Conservation (phyloP, 2,329 filamentous ascomycete genomes). For the Claviceps sp. region DNA sequence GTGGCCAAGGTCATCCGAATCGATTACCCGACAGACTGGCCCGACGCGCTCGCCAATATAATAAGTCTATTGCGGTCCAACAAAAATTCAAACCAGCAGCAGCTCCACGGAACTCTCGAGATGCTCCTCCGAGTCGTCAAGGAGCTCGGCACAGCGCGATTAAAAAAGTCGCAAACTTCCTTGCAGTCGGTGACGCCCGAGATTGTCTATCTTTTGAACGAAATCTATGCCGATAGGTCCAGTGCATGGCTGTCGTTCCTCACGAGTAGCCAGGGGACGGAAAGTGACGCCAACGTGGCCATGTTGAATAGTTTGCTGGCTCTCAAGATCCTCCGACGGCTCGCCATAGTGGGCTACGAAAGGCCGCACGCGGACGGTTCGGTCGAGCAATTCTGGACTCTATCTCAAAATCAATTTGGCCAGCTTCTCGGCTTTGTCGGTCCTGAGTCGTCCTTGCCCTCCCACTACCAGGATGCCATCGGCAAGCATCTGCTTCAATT, state of each 20-base stretch:
- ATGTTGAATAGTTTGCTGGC: slow-evolving; percentile 67
- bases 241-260: slow-evolving; percentile 53
- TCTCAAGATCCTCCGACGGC: slow-evolving; percentile 66
- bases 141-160: slow-evolving; percentile 68
- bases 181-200: slow-evolving; percentile 71
- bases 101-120: slow-evolving; percentile 59
- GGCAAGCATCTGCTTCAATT: slow-evolving; percentile 83
- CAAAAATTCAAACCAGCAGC: slow-evolving; percentile 42
- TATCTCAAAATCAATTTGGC: slow-evolving; percentile 67
- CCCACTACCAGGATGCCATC: slow-evolving; percentile 46
- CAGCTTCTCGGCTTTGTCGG: slow-evolving; percentile 54
- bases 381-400: slow-evolving; percentile 66
- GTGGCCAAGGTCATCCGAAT: slow-evolving; percentile 78
- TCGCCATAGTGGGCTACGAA: slow-evolving; percentile 73
- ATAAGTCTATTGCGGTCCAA: slow-evolving; percentile 47
- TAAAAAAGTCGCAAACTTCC: slow-evolving; percentile 61
- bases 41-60: slow-evolving; percentile 44
- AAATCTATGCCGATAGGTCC: slow-evolving; percentile 66
- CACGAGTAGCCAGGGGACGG: slow-evolving; percentile 41
- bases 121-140: slow-evolving; percentile 80
- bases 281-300: slow-evolving; percentile 43
- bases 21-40: slow-evolving; percentile 84
- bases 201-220: slow-evolving; percentile 64
- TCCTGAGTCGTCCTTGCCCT: slow-evolving; percentile 38
- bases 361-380: slow-evolving; percentile 66